Conservation (phyloP, 495 filamentous ascomycete genomes). For the Aspergillus nanangensis region DNA sequence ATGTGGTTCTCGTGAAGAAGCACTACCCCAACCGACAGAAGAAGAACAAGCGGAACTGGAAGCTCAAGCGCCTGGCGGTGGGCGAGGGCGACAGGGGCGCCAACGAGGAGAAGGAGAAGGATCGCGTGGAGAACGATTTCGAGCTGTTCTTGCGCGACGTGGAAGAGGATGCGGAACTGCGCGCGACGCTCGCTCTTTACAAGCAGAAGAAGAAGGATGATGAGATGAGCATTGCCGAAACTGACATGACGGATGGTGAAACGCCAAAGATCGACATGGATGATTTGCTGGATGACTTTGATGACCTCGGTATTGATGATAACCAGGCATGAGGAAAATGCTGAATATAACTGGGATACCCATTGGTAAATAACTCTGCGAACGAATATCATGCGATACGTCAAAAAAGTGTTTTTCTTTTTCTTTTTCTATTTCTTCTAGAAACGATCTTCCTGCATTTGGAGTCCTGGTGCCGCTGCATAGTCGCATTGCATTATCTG, state of each 20-base stretch:
- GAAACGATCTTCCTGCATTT: too few species aligned
- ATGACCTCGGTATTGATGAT: conserved; percentile 68
- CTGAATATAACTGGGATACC: too few species aligned
- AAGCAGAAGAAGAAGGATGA: conserved; percentile 52
- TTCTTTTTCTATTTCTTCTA: too few species aligned
- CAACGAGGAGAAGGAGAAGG: conserved; percentile 67
- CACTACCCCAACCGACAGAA: conserved; percentile 83
- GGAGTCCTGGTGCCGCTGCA: too few species aligned
- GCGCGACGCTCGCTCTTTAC: conserved; percentile 79
- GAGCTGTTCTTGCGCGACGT: conserved; percentile 97
- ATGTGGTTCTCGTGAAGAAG: conserved; percentile 96
- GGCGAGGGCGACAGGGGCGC: conserved; percentile 30
- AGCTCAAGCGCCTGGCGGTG: conserved; percentile 1
- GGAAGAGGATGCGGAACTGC: conserved; percentile 88
- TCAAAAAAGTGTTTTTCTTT: too few species aligned
- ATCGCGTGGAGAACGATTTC: conserved; percentile 82
- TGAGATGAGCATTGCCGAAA: conserved; percentile 55
- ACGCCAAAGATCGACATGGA: conserved; percentile 75
- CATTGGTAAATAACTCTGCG: too few species aligned
- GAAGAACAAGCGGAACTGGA: conserved; percentile 66
- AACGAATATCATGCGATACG: too few species aligned
- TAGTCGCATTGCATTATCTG: too few species aligned
- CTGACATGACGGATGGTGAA: conserved; percentile 59
- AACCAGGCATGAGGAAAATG: conserved; percentile 16
- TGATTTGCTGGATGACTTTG: conserved; percentile 85